Conservation (phyloP, 495 filamentous ascomycete species). For the Pseudoneurospora amorphoporcata region DNA sequence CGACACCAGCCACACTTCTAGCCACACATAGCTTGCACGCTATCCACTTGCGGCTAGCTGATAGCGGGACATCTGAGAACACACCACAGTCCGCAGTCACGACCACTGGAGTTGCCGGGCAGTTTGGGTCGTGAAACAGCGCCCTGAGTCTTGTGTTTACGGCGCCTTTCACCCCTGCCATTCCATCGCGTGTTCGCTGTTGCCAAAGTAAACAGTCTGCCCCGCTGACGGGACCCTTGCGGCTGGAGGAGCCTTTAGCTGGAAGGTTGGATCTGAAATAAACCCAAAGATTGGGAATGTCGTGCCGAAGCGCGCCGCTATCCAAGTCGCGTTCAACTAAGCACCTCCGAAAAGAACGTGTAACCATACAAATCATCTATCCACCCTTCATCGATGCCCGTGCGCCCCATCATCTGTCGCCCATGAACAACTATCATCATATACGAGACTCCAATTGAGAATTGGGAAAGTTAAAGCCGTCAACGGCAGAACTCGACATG, state of each 20-base stretch:
- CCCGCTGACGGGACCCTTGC: neutral
- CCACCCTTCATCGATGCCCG: neutral
- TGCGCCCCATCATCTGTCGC: neutral
- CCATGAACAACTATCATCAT: neutral
- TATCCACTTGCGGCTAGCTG: neutral
- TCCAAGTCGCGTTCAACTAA: neutral
- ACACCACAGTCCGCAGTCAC: neutral
- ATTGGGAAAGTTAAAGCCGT: neutral
- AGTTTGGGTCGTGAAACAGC: neutral
- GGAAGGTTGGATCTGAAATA: neutral
- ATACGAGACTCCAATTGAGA: neutral
- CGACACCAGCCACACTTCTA: constrained; percentile 4
- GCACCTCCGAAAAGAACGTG: neutral
- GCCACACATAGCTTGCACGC: neutral
- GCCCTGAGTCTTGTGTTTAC: neutral
- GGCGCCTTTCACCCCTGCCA: neutral
- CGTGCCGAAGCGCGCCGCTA: neutral
- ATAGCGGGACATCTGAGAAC: neutral
- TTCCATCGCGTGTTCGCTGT: neutral
- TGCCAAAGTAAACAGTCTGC: neutral
- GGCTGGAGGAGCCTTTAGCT: neutral
- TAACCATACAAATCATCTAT: neutral
- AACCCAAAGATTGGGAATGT: neutral
- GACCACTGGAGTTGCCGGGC: neutral
- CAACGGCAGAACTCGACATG: constrained; percentile 23